Percentiles rank a stretch among this genome's conserved stretches.
Conservation (phyloP, 306 rosid species). For the Alnus rubra region DNA sequence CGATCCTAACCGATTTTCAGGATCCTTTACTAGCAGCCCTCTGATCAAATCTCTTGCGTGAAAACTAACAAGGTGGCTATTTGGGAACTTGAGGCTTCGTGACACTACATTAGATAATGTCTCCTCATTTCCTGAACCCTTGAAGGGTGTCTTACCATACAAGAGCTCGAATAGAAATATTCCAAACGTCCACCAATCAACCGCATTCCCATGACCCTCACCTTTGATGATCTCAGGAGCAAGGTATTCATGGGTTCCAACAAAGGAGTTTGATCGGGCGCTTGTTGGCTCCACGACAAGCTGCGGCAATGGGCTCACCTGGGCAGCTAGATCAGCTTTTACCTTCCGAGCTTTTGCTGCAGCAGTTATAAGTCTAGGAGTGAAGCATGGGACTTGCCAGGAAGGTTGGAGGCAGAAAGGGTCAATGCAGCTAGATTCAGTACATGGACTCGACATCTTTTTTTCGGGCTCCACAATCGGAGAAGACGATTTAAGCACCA, state of each 20-base stretch:
- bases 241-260: constrained; percentile 96
- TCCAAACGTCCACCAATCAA: constrained; percentile 99
- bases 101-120: constrained; percentile 78
- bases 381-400: constrained; percentile 97
- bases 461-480: constrained; percentile 53
- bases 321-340: constrained; percentile 63
- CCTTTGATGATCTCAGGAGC: constrained; percentile 94
- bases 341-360: constrained; percentile 76
- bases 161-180: constrained; percentile 84
- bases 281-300: constrained; percentile 88
- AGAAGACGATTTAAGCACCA: constrained; percentile 67
- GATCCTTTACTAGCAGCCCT: constrained; percentile 81
- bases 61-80: constrained; percentile 77
- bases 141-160: constrained; percentile 94
- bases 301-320: constrained; percentile 79
- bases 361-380: constrained; percentile 68
- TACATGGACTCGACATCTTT: constrained; percentile 67
- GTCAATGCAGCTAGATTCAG: constrained; percentile 81
- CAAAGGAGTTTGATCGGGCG: constrained; percentile 92
- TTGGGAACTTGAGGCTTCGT: constrained; percentile 84
- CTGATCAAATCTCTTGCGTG: constrained; percentile 89
- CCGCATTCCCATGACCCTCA: constrained; percentile 88
- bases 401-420: constrained; percentile 98
- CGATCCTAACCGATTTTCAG: constrained; percentile 87
- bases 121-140: constrained; percentile 78